phyloP scores from a whole-genome alignment of 139 green algal species.

The Yamagishiella unicocca region DNA sequence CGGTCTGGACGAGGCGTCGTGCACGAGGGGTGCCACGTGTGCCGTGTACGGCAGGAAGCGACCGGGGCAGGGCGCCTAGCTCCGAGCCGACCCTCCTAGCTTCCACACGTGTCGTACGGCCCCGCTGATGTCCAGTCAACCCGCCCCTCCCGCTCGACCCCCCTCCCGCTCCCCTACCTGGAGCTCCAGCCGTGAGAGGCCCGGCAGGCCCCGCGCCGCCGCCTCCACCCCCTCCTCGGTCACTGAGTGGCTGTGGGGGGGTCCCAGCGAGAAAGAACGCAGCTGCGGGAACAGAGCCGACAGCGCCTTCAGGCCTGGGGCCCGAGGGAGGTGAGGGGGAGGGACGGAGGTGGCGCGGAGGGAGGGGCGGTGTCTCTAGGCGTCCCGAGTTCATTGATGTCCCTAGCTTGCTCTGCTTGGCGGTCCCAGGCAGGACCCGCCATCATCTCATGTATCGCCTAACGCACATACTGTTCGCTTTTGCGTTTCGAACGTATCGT shows the following conservation, averaged over 20 bases:
- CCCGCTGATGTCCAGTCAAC: no score
- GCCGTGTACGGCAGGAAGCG: no score
- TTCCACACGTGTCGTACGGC: no score
- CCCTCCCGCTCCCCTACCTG: background rate
- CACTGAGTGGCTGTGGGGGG: background rate
- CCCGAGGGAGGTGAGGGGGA: background rate
- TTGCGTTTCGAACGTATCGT: no score
- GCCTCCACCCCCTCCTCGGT: constrained; percentile 36
- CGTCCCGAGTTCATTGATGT: no score
- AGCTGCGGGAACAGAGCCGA: constrained; percentile 1
- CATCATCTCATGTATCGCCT: no score
- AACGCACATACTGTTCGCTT: no score
- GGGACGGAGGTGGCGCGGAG: background rate
- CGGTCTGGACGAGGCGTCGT: background rate
- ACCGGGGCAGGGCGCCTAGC: no score
- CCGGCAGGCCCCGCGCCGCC: background rate
- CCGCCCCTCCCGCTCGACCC: background rate
- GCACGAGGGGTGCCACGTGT: no score
- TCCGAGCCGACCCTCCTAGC: no score
- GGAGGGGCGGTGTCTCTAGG: background rate
- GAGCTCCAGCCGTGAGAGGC: background rate
- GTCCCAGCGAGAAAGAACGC: background rate
- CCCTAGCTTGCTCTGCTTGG: no score
- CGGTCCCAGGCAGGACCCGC: no score
- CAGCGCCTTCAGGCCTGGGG: background rate